These are phyloP conservation scores for Alternaria atra DNA, from an alignment of 2,329 filamentous ascomycete genomes.

Conservation along the genomic window DNA sequence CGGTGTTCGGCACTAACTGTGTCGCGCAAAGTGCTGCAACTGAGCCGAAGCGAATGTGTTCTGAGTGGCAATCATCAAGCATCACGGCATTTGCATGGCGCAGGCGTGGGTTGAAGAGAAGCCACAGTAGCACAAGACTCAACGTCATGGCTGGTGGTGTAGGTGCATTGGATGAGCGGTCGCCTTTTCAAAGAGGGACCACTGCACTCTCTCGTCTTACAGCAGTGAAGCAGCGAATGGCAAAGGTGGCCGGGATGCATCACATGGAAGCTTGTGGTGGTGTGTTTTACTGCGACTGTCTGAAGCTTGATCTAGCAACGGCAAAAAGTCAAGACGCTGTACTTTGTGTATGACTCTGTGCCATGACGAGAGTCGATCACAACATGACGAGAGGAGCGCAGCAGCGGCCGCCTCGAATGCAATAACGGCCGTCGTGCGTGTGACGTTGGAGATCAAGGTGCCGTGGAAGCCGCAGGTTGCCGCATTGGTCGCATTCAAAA, in stretches of 20 bases:
- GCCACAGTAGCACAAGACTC: slow-evolving; percentile 17
- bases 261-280: neutral
- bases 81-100: slow-evolving; percentile 11
- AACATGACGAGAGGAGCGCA: slow-evolving; percentile 6
- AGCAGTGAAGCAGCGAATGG: slow-evolving; percentile 1
- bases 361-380: slow-evolving; percentile 11
- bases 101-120: slow-evolving; percentile 2
- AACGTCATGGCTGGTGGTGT: slow-evolving; percentile 19
- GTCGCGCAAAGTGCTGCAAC: slow-evolving; percentile 13
- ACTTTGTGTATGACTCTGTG: slow-evolving; percentile 13
- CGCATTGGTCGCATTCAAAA: slow-evolving; percentile 10
- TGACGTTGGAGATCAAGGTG: slow-evolving; percentile 11
- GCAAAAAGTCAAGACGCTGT: neutral
- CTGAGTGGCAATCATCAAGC: slow-evolving; percentile 1
- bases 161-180: slow-evolving; percentile 24
- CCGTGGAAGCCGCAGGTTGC: slow-evolving; percentile 8
- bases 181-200: slow-evolving; percentile 8
- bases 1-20: slow-evolving; percentile 18
- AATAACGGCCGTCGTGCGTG: slow-evolving; percentile 13
- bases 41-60: slow-evolving; percentile 1
- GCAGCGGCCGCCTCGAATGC: neutral
- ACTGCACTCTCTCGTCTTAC: slow-evolving; percentile 17
- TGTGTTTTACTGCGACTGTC: neutral
- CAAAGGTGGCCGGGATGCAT: neutral
- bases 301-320: slow-evolving; percentile 10